Conservation (phyloP, 768 basidiomycete genomes). For the Mycena capillaripes region DNA sequence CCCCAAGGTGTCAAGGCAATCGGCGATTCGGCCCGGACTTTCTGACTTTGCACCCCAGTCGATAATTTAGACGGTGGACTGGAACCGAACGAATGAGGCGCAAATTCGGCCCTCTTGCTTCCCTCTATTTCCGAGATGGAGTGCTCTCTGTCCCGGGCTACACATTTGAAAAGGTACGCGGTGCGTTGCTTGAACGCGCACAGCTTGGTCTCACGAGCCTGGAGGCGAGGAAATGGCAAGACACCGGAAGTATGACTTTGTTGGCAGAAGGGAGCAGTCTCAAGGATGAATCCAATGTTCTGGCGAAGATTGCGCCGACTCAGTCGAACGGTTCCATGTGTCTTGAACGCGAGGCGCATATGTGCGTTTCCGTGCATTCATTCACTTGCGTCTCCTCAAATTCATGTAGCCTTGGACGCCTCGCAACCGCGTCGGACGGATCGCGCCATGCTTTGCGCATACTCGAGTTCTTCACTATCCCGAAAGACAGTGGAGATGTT, state of each 20-base stretch:
- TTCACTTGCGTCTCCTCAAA: not conserved
- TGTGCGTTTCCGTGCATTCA: constrained; percentile 56
- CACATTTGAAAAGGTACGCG: constrained; percentile 74
- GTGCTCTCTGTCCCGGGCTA: constrained; percentile 79
- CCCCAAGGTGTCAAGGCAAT: no score
- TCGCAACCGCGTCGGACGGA: constrained; percentile 64
- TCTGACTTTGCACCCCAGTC: no score
- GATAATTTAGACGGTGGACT: not conserved
- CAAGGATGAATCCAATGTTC: constrained; percentile 76
- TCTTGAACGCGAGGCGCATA: constrained; percentile 80
- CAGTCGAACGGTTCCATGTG: constrained; percentile 82
- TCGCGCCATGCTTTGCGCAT: constrained; percentile 67
- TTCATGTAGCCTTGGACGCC: constrained; percentile 60
- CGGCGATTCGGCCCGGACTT: no score
- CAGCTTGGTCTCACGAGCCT: constrained; percentile 20
- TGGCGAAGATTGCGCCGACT: constrained; percentile 82
- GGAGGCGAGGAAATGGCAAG: constrained; percentile 76
- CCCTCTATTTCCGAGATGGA: constrained; percentile 69
- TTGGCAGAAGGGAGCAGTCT: constrained; percentile 78
- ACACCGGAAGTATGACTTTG: constrained; percentile 79
- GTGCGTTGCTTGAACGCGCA: constrained; percentile 9
- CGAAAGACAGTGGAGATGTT: constrained; percentile 74
- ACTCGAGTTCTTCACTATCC: constrained; percentile 77
- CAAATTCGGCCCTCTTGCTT: constrained; percentile 67
- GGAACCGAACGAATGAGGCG: not conserved